Base-by-base conservation (phyloP, 192 early-diverging fungal genomes). In the Phlyctochytrium arcticum region DNA sequence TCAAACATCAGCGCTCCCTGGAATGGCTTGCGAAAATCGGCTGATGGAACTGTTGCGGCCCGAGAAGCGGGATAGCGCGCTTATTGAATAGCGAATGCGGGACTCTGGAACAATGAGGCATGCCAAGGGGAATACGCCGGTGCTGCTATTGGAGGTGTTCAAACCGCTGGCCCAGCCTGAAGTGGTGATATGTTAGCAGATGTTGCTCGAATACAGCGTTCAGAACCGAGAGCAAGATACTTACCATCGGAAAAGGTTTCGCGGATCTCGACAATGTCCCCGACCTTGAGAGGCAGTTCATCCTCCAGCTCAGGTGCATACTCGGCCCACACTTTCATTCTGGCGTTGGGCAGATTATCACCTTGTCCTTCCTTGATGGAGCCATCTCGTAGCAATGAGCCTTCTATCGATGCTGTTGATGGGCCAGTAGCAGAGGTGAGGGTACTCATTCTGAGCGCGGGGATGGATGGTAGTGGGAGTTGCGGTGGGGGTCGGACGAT, bases 211-310 rank as follows among this genome's bases (percentile, higher is more conserved):
- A 51, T 15, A 32, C 10, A 51, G 12, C 21, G 27, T 61, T 27
- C 3, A 61, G 33, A 21, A 26, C 23, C 23, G 23, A 23, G 8
- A 62, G 32, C 17, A 27, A 24, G 19, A 9, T 6, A 58, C 64
- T 44, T 35, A 68, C 67, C 68, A 64, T 70, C 68, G 32, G 49
- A 37, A 37, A 57, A 70, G 19, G 60, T 50, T 51, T 64, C 53
- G 27, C 33, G n/a, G 34, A 70, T 54, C 54, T 64, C 50, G 19
- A 70, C 61, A 49, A 57, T 47, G 33, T 70, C 68, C 6, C 68
- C 68, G 10, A 60, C 51, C 5, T 17, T 50, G 15, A 70, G 31
- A 42, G 32, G 21, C 4, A 70, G 12, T 56, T 70, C 68, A 47
- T 70, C 68, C 12, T 48, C 54, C 30, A 56, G 36, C 5, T 26